Percentiles rank a stretch among this genome's conserved stretches.
Evolutionary conservation across 2,329 filamentous ascomycete genomes (phyloP).

Genomic region (Xylaria sp.): DNA sequence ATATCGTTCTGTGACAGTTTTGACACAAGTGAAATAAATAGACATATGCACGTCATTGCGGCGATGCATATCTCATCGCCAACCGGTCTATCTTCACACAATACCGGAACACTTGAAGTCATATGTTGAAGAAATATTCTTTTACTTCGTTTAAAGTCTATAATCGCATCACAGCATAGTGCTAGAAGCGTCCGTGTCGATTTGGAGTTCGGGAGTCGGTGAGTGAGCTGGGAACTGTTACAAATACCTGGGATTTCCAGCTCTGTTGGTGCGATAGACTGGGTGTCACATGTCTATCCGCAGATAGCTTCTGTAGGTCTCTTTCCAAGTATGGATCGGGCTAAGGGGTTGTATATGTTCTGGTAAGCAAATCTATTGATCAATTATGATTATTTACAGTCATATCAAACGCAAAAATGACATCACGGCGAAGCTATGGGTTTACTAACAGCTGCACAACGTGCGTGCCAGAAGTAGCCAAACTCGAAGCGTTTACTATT

Average conservation of each 20-base stretch:
- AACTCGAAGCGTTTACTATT: background rate
- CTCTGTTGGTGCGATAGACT: background rate
- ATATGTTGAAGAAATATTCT: background rate
- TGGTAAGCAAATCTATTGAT: too few species aligned
- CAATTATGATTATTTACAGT: too few species aligned
- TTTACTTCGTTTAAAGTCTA: background rate
- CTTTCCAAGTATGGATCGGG: background rate
- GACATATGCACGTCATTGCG: too few species aligned
- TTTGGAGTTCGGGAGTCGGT: background rate
- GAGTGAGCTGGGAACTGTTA: background rate
- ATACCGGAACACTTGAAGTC: too few species aligned
- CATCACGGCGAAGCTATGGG: background rate
- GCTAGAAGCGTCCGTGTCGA: background rate
- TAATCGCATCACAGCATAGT: background rate
- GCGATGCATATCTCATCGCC: too few species aligned
- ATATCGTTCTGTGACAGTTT: too few species aligned
- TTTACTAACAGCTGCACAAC: background rate
- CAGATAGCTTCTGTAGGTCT: background rate
- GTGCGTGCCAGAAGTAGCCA: background rate
- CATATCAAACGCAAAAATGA: background rate
- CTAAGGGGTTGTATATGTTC: too few species aligned
- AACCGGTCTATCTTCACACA: too few species aligned
- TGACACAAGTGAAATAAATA: too few species aligned
- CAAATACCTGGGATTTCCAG: too few species aligned
- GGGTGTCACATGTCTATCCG: background rate